Evolutionary conservation across 306 rosid genomes (phyloP).

Genomic region (Potentilla sterilis): DNA sequence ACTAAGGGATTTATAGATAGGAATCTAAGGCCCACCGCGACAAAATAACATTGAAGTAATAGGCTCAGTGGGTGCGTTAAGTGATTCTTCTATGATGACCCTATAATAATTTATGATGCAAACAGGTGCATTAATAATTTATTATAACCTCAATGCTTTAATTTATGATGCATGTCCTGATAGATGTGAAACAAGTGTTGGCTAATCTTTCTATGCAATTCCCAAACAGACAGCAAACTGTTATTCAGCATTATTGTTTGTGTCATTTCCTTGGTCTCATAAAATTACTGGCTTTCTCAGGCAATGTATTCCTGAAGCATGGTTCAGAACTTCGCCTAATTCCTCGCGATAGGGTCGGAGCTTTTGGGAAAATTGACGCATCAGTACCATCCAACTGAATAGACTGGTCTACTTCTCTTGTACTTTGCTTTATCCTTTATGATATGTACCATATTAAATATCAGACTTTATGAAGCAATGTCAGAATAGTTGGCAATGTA

Average conservation of each 20-base stretch:
- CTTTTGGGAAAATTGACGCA: conserved; percentile 19
- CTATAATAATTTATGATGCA: not conserved
- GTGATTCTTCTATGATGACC: not conserved
- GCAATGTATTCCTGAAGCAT: conserved; percentile 65
- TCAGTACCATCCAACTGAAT: conserved; percentile 21
- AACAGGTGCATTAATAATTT: not conserved
- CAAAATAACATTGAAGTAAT: not conserved
- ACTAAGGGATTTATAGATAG: not conserved
- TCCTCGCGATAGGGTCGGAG: conserved; percentile 65
- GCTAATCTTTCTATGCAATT: not conserved
- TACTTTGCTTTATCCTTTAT: not conserved
- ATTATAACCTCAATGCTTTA: too few relatives aligned
- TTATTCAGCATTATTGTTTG: not conserved
- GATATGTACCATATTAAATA: not conserved
- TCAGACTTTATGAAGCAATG: not conserved
- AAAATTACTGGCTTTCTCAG: conserved; percentile 24
- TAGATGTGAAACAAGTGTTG: not conserved
- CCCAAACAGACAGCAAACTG: not conserved
- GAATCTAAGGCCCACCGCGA: not conserved
- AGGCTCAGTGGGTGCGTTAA: not conserved
- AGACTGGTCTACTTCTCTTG: not conserved
- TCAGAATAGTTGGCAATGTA: conserved; percentile 4
- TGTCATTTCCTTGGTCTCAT: not conserved
- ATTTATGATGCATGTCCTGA: not conserved
- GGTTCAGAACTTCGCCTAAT: conserved; percentile 62